A percentile compares a stretch with the other conserved stretches of the same genome.
These are phyloP conservation scores for Fusarium sp. DNA, from an alignment of 2,329 filamentous ascomycete genomes.

Conservation along the genomic window DNA sequence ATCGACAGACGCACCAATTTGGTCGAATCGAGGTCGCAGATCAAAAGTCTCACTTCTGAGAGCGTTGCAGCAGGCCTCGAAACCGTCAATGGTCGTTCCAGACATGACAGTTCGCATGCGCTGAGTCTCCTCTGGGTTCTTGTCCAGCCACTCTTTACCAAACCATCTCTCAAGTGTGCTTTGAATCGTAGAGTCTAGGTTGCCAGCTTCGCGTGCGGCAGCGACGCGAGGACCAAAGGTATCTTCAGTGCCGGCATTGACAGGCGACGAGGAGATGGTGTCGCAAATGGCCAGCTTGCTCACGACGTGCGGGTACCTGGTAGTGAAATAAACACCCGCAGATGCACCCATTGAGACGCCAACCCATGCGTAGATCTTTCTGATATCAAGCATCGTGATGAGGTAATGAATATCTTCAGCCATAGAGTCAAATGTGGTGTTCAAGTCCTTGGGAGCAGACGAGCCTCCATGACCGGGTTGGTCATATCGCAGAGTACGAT, in stretches of 20 bases:
- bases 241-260: constrained; percentile 55
- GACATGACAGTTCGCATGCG: constrained; percentile 57
- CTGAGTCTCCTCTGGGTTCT: constrained; percentile 54
- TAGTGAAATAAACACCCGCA: constrained; percentile 58
- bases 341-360: constrained; percentile 64
- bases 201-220: constrained; percentile 53
- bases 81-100: constrained; percentile 58
- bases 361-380: constrained; percentile 58
- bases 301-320: constrained; percentile 57
- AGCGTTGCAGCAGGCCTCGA: constrained; percentile 60
- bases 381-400: constrained; percentile 52
- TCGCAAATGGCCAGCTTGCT: constrained; percentile 59
- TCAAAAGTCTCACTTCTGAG: constrained; percentile 58
- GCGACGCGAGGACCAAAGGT: constrained; percentile 56
- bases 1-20: constrained; percentile 55
- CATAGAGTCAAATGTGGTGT: constrained; percentile 58
- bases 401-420: constrained; percentile 57
- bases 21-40: constrained; percentile 54
- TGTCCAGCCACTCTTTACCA: constrained; percentile 55
- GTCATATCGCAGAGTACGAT: constrained; percentile 61
- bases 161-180: constrained; percentile 61
- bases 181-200: constrained; percentile 52
- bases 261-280: constrained; percentile 58
- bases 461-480: constrained; percentile 62
- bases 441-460: constrained; percentile 52